phyloP scores from a whole-genome alignment of 352 stramenopile genomes.

The Phytopythium litorale region DNA sequence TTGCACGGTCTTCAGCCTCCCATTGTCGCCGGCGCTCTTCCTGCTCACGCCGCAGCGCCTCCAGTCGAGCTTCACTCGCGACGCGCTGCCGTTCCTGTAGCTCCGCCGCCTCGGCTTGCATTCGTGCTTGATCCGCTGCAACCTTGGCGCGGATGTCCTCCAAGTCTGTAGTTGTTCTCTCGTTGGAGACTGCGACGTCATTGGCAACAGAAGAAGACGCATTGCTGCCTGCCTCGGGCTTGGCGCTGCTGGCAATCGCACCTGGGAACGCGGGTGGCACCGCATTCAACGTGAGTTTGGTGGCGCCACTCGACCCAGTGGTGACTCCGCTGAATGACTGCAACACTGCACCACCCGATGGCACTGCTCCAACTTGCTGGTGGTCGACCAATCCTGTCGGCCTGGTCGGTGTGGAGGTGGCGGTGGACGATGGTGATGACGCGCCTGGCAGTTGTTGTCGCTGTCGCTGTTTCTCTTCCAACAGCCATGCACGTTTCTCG shows the following conservation, averaged over 20 bases:
- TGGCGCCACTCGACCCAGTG: not conserved
- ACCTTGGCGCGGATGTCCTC: constrained; percentile 39
- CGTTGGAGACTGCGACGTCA: not conserved
- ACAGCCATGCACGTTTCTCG: constrained; percentile 29
- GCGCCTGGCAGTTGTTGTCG: not conserved
- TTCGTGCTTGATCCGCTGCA: constrained; percentile 33
- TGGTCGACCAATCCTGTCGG: not conserved
- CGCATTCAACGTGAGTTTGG: not conserved
- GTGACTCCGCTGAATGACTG: not conserved
- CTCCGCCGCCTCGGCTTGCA: constrained; percentile 37
- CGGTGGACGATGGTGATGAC: not conserved
- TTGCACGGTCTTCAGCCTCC: constrained; percentile 57
- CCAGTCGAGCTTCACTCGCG: constrained; percentile 52
- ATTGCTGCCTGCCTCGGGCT: not conserved
- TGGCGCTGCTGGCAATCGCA: not conserved
- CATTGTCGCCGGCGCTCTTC: constrained; percentile 59
- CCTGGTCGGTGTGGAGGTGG: not conserved
- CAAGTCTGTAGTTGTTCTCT: constrained; percentile 16
- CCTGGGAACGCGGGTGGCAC: not conserved
- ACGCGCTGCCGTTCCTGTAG: constrained; percentile 36
- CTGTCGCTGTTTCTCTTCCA: constrained; percentile 13
- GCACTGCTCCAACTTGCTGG: not conserved
- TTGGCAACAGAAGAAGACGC: not conserved
- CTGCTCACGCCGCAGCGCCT: constrained; percentile 57
- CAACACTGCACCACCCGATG: not conserved